Conservation (phyloP, 768 basidiomycete genomes). For the Boletus tylopilopsis region DNA sequence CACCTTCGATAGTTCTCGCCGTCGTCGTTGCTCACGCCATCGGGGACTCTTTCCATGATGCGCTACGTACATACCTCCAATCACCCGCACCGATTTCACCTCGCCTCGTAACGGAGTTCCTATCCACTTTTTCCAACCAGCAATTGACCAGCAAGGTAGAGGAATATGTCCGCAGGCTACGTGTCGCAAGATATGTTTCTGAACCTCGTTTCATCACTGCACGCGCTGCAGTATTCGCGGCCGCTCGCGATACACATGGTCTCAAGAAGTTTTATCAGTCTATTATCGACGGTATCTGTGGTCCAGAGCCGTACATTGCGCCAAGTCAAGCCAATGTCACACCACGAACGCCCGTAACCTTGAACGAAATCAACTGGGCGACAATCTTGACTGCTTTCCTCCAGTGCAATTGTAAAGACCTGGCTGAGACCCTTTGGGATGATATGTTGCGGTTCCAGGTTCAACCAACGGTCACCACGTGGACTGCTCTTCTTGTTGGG, state of each 20-base stretch:
- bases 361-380: conserved; percentile 60
- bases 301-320: conserved; percentile 53
- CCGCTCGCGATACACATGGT: conserved; percentile 24
- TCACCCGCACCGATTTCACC: conserved; percentile 36
- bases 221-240: conserved; percentile 47
- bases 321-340: conserved; percentile 37
- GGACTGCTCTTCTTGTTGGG: conserved; percentile 70
- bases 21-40: conserved; percentile 62
- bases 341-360: conserved; percentile 39
- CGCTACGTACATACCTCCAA: conserved; percentile 43
- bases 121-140: conserved; percentile 36
- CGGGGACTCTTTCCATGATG: conserved; percentile 52
- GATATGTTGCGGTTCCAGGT: conserved; percentile 53
- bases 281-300: conserved; percentile 49
- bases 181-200: conserved; percentile 48
- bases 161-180: conserved; percentile 46
- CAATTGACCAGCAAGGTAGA: conserved; percentile 40
- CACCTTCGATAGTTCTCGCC: conserved; percentile 44
- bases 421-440: conserved; percentile 64
- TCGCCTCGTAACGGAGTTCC: conserved; percentile 36
- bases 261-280: conserved; percentile 49
- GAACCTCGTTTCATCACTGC: conserved; percentile 47
- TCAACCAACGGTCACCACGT: conserved; percentile 52
- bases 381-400: conserved; percentile 66
- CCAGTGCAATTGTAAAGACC: conserved; percentile 47